Evolutionary conservation across 2,329 filamentous ascomycete species (phyloP).

Genomic region (Colletotrichum falcatum): DNA sequence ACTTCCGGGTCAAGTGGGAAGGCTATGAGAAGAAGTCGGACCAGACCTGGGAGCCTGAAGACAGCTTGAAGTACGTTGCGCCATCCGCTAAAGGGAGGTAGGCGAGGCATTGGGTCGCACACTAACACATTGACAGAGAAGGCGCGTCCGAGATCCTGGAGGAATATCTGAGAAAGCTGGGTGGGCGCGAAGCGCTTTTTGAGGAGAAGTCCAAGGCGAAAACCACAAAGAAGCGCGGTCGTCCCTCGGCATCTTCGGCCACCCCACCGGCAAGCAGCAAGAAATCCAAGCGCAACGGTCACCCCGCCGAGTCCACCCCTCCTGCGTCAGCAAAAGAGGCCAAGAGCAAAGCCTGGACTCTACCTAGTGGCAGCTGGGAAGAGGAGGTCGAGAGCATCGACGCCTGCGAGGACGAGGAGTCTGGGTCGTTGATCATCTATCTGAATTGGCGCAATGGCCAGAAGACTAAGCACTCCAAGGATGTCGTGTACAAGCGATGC

Average conservation of each 20-base stretch:
- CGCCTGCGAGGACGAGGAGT: constrained; percentile 75
- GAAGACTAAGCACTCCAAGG: constrained; percentile 79
- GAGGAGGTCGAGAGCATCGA: constrained; percentile 78
- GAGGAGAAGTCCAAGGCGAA: constrained; percentile 62
- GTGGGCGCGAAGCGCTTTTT: constrained; percentile 70
- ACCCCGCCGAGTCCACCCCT: constrained; percentile 62
- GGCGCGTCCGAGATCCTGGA: constrained; percentile 71
- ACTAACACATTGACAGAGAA: constrained; percentile 55
- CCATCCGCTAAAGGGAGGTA: not conserved
- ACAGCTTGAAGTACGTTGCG: constrained; percentile 69
- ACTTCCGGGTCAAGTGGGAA: constrained; percentile 84
- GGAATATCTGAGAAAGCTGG: constrained; percentile 72
- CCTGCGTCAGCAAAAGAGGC: constrained; percentile 57
- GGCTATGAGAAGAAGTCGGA: constrained; percentile 79
- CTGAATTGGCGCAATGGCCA: constrained; percentile 79
- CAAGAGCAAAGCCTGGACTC: constrained; percentile 65
- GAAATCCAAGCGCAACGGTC: constrained; percentile 60
- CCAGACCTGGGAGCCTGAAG: constrained; percentile 83
- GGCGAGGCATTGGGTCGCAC: not conserved
- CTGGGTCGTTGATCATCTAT: constrained; percentile 72
- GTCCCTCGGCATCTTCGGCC: constrained; percentile 54
- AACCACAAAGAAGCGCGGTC: constrained; percentile 69
- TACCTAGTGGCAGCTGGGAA: constrained; percentile 82
- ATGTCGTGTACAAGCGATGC: constrained; percentile 78
- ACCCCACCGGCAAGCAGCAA: constrained; percentile 57